Evolutionary conservation across 768 basidiomycete species (phyloP), one percentile per base, ranked within the genome.

Genomic region (Auricularia cornea): DNA sequence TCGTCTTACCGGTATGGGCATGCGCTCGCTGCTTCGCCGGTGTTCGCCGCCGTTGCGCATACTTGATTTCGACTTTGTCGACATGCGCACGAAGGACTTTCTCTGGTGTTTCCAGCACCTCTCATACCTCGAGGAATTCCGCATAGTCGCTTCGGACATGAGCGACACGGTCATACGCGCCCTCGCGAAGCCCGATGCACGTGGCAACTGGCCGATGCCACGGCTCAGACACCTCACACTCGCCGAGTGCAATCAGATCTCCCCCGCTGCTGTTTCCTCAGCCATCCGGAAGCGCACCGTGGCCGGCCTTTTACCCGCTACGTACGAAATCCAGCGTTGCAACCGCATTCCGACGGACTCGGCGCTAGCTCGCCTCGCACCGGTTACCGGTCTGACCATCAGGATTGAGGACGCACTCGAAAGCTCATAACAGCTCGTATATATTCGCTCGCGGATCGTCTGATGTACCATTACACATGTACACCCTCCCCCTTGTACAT

Each of bases 81-180:
- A 91, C 74, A 86, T 90, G 84, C 86, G 89, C 54, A 91, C 89
- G 33, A 91, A 90, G 74, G 90, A 92, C 70, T 92, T 92, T 70
- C 71, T 68, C 32, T 89, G 84, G 75, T 76, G 84, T 59, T 91
- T 91, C 66, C 82, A 84, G 63, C 76, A 79, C 40, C 74, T 89
- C 14, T 70, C 71, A 0, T 64, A 72, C 35, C 75, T 92, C 57
- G 81, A 82, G 67, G 81, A 84, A 59, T 92, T 92, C 72, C 79
- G 81, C 57, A 90, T 92, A 67, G 84, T 86, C 62, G 89, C 86
- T 28, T 90, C 88, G 10, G 90, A 92, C 72, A 88, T 91, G 89
- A 88, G 88, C 30, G 79, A 91, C 74, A 83, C 76, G 44, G 90
- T 91, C 63, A 77, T 91, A 48, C 72, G 74, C 33, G 76, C 89